Evolutionary conservation across 1,284 basidiomycete genomes (phyloP), one percentile per base, ranked within the genome.

Genomic region (Papiliotrema nemorosa): DNA sequence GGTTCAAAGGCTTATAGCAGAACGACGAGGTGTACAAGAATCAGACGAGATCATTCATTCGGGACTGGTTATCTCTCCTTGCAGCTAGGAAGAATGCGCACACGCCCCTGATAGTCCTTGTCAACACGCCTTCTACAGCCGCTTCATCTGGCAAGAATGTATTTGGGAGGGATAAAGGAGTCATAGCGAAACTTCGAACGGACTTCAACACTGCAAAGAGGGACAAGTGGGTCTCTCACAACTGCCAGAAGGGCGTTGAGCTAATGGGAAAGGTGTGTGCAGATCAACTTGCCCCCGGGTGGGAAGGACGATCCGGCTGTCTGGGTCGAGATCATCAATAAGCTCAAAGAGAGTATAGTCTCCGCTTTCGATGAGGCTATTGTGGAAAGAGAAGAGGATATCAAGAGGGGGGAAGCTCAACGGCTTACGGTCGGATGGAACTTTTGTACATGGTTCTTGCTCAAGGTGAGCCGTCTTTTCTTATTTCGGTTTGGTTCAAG

Each of bases 351-450:
- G 51, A 86, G 86, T 13, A 72, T 96, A 14, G 75, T 94, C 18
- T 77, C 78, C 31, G 86, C 91, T 0, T 91, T 97, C 57, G 90
- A 97, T 64, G 75, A 78, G 9, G 84, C 87, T 5, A 80, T 97
- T 36, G 75, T 80, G 5, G 83, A 85, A 58, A 81, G 88, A 16
- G 88, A 92, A 66, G 92, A 96, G 44, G 90, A 94, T 54, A 85
- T 96, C 2, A 85, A 81, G 63, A 81, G 87, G 22, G 89, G 88
- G 0, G 92, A 97, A 68, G 80, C 83, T 42, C 89, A 94, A 69
- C 80, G 87, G 51, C 80, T 85, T 57, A 87, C 90, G 81, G 87
- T 89, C 1, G 92, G 91, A 2, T 97, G 93, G 93, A 93, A 96
- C 69, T 97, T 94, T 67, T 92, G 90, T 70, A 91, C 87, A 0